Evolutionary conservation across 2,329 filamentous ascomycete genomes (phyloP), one percentile per base, ranked within the genome.

Genomic region (Cercospora sp.): DNA sequence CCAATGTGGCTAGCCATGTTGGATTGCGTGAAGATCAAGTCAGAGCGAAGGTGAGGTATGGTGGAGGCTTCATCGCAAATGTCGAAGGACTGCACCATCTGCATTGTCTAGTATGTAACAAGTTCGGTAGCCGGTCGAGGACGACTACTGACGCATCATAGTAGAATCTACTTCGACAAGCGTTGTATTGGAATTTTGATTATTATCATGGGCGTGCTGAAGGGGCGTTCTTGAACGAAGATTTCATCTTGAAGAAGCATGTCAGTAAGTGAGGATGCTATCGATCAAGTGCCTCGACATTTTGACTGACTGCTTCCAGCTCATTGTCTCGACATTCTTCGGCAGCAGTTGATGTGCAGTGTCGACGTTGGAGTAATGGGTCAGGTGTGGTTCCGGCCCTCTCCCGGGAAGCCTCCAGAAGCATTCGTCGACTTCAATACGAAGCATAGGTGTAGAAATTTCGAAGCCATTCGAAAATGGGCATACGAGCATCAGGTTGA

Each of bases 371-470:
- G 83, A 1, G 82, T 90, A 0, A 80, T 89, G 0, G 87, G 87
- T 12, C 87, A 90, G 72, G 82, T 89, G 5, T 90, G 87, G 87
- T 84, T 83, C 36, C 79, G 86, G 26, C 75, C 77, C 3, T 48
- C 23, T 13, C 23, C 16, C 7, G 10, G 2, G 2, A 18, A 45
- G 16, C 40, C 61, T 26, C 82, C 83, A 0, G 77, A 79, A 48
- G 81, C 86, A 0, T 89, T 87, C 71, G 85, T 87, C 1, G 87
- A 90, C 75, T 89, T 89, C 77, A 87, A 88, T 72, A 89, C 87
- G 0, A 80, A 80, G 65, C 88, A 89, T 74, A 80, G 80, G 59
- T 89, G 88, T 75, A 83, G 85, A 36, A 86, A 88, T 73, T 88
- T 85, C 62, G 84, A 87, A 1, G 81, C 79, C 1, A 77, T 88